Evolutionary conservation across 768 basidiomycete species (phyloP), one percentile per base, ranked within the genome.

Genomic region (Agrocybe pediades): DNA sequence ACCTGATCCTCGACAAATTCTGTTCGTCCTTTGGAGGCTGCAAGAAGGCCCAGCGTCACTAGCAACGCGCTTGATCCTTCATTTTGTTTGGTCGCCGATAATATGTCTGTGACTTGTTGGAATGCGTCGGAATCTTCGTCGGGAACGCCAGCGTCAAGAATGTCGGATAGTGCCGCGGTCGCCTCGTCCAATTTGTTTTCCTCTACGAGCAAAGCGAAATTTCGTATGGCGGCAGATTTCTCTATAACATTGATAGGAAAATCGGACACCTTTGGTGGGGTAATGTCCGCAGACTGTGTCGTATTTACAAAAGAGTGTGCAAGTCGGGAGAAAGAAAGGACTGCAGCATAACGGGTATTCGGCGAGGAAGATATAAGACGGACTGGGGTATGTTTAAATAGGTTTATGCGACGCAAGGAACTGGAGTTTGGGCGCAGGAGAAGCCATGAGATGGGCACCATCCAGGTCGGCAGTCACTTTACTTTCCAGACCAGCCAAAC

Each of bases 11-110:
- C 51, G 24, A 51, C 47, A 36, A 53, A 60, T 2, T 42, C 19
- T 1, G 20, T 24, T 9, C 77, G 78, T 0, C 85, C 85, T 58
- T 81, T 84, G 16, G 69, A 65, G 2, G 77, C 76, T n/a, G 73
- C 69, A 3, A 74, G 65, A 41, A 74, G 49, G 17, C 74, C 80
- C 45, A 83, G 79, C 13, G 65, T 70, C 50, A 73, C 60, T 15
- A 81, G 54, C 21, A 81, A 68, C 1, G 63, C 46, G 21, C 81
- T 61, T 9, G 74, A 62, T 9, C 62, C 29, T 4, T 24, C 62
- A n/a, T 70, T 58, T 15, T 75, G 70, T 13, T 74, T 66, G 16
- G 43, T 33, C 8, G 20, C 24, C 6, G 51, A 21, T 13, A 65
- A 46, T 26, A 56, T 41, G n/a, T 53, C 41, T 26, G 53, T 54